Base-by-base conservation (phyloP, 495 filamentous ascomycete genomes). In the Thermothielavioides terrestris region DNA sequence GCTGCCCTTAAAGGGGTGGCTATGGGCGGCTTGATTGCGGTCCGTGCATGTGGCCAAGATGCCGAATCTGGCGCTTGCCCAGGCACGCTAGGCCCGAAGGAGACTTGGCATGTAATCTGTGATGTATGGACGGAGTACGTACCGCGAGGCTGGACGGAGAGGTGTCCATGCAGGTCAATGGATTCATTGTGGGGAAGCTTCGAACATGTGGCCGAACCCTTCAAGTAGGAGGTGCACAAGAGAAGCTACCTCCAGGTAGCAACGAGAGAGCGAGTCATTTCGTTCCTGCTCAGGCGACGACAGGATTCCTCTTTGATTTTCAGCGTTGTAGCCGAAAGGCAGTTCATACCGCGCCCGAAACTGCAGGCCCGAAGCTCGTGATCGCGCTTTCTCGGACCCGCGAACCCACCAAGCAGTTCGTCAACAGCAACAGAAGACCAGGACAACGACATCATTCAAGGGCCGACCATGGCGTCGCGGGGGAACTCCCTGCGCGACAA, bases 401-500 rank as follows among this genome's bases (percentile, higher is more conserved):
- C 20, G 2, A 20, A 38, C 18, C 1, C 9, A 34, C 6, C 31
- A 5, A 34, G 31, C 31, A 34, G 31, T 6, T 34, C 31, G 18
- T n/a, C n/a, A n/a, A n/a, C n/a, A n/a, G n/a, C 3, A n/a, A 34
- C 32, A 23, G 21, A 21, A 6, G 22, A 46, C n/a, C 20, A 17
- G 22, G 6, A 14, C n/a, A 17, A 10, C 40, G 11, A 42, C 25
- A n/a, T n/a, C 22, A n/a, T 20, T 31, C 20, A 41, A 18, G 35
- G 1, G 21, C 18, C 36, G 26, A 52, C 22, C 30, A 63, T 60
- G 57, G 58, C 85, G 51, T 70, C 81, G 53, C 76, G 77, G 52
- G 76, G 83, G 49, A 77, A 81, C 71, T 88, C 88, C 53, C 77
- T 98, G 61, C 83, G 92, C 67, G 92, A 95, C 76, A 88, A 89